A percentile compares a stretch with the other conserved stretches of the same genome.
Evolutionary conservation across 2,329 filamentous ascomycete genomes (phyloP).

Genomic region (Penicillium sp.): DNA sequence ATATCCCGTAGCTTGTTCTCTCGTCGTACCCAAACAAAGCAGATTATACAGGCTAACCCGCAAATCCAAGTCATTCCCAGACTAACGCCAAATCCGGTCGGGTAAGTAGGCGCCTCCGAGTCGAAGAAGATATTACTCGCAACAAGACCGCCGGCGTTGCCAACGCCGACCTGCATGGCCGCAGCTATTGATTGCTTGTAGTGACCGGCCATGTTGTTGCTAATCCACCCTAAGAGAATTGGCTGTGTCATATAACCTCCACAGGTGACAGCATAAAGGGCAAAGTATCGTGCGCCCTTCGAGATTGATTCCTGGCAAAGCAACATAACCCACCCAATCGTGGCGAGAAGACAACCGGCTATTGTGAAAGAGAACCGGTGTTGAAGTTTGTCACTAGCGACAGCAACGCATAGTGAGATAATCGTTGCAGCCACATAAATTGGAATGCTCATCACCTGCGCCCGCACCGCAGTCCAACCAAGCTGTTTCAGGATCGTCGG

Average conservation of each 20-base stretch:
- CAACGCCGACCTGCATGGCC: conserved; percentile 54
- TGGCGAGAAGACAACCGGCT: conserved; percentile 53
- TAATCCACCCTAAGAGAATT: conserved; percentile 60
- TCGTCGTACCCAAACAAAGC: conserved; percentile 37
- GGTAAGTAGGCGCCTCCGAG: conserved; percentile 33
- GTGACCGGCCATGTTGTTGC: conserved; percentile 61
- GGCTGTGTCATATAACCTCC: conserved; percentile 62
- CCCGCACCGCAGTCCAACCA: conserved; percentile 58
- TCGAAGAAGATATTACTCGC: conserved; percentile 40
- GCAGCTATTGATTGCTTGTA: conserved; percentile 61
- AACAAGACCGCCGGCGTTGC: conserved; percentile 39
- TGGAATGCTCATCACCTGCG: conserved; percentile 57
- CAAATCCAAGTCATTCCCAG: conserved; percentile 41
- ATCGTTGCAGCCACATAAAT: conserved; percentile 69
- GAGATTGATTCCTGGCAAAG: conserved; percentile 53
- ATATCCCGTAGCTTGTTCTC: conserved; percentile 42
- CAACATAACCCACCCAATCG: conserved; percentile 61
- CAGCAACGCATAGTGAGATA: conserved; percentile 56
- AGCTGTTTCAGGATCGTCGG: conserved; percentile 53
- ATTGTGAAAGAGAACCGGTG: conserved; percentile 62
- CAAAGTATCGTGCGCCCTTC: conserved; percentile 58
- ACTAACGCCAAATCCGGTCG: conserved; percentile 32
- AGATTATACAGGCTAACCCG: conserved; percentile 33
- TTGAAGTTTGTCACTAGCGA: conserved; percentile 55
- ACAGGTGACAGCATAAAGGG: conserved; percentile 58